Conservation (phyloP, 306 rosid genomes). For the Malus sylvestris region DNA sequence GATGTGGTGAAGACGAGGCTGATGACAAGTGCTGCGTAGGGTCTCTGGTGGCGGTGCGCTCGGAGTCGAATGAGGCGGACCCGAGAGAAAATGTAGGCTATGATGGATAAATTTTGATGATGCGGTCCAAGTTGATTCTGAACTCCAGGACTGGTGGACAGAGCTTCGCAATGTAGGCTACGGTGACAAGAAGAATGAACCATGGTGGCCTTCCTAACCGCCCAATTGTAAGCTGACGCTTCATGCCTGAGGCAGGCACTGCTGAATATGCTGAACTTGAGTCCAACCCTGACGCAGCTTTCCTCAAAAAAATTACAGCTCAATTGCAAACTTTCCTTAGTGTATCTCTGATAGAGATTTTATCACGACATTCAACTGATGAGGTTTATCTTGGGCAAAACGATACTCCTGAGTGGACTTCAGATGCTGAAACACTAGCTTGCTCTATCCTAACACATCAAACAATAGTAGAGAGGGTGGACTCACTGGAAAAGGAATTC, state of each 20-base stretch:
- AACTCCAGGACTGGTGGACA: conserved; percentile 74
- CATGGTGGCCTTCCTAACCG: conserved; percentile 98
- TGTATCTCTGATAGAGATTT: conserved; percentile 67
- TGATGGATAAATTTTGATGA: conserved; percentile 11
- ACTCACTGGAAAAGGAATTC: conserved; percentile 91
- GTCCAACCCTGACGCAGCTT: conserved; percentile 56
- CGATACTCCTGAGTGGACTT: conserved; percentile 57
- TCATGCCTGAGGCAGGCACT: conserved; percentile 94
- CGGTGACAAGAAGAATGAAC: conserved; percentile 62
- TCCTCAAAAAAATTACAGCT: conserved; percentile 79
- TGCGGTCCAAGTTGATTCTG: conserved; percentile 42
- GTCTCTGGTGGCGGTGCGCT: too few relatives aligned
- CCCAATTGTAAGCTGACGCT: conserved; percentile 84
- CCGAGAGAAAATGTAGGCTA: too few relatives aligned
- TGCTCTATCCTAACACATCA: conserved; percentile 76
- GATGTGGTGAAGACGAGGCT: too few relatives aligned
- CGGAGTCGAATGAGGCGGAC: too few relatives aligned
- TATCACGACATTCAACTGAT: conserved; percentile 80
- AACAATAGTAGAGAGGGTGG: conserved; percentile 58
- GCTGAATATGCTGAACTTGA: conserved; percentile 62
- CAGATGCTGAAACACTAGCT: conserved; percentile 41
- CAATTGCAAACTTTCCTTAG: conserved; percentile 84
- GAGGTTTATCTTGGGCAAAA: conserved; percentile 88
- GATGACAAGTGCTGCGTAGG: too few relatives aligned
- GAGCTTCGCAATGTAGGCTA: conserved; percentile 70